A percentile compares a stretch with the other conserved stretches of the same genome.
phyloP scores from a whole-genome alignment of 352 stramenopile species.

The Phytophthora fragariae region DNA sequence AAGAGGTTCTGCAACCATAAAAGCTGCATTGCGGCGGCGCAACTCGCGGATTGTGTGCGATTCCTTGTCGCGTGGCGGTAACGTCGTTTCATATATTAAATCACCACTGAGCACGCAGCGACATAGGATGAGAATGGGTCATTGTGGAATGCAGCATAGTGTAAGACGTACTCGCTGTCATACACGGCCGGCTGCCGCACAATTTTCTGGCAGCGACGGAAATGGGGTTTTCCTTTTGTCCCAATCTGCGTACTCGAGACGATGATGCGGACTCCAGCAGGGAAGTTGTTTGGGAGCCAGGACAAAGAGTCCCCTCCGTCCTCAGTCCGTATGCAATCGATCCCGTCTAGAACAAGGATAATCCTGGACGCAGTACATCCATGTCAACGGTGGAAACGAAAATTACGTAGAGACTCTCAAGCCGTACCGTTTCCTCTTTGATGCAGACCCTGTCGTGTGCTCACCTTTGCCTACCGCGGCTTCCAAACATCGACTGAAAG shows the following conservation, averaged over 20 bases:
- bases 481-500: conserved; percentile 78
- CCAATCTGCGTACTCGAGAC: conserved; percentile 65
- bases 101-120: conserved; percentile 50
- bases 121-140: conserved; percentile 2
- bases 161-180: conserved; percentile 62
- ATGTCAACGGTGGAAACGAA: conserved; percentile 6
- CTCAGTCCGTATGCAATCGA: conserved; percentile 83
- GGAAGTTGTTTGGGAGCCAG: conserved; percentile 83
- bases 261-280: conserved; percentile 73
- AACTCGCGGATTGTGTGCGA: conserved; percentile 81
- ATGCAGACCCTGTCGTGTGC: conserved; percentile 32
- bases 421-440: conserved; percentile 40
- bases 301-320: conserved; percentile 86
- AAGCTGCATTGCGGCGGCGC: conserved; percentile 62
- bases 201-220: conserved; percentile 53
- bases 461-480: conserved; percentile 60
- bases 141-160: not conserved
- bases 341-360: conserved; percentile 80
- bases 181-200: conserved; percentile 62
- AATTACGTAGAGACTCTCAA: not conserved
- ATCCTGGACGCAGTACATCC: conserved; percentile 49
- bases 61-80: conserved; percentile 53
- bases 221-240: conserved; percentile 31
- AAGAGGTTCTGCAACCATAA: conserved; percentile 75
- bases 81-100: conserved; percentile 67